Evolutionary conservation across 768 basidiomycete species (phyloP).

Genomic region (Tulasnella sp.): DNA sequence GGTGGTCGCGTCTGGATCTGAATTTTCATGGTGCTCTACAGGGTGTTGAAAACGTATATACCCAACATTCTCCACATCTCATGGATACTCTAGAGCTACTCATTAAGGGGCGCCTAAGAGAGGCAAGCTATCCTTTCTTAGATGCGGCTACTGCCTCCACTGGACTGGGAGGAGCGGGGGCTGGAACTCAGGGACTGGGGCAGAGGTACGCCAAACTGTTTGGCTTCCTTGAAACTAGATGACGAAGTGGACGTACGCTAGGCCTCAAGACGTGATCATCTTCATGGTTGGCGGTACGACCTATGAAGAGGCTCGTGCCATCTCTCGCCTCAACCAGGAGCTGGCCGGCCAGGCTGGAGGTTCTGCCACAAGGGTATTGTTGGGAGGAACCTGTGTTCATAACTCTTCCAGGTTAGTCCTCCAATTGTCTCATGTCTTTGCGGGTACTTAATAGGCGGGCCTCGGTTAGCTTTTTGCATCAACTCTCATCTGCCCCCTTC

Average conservation of each 20-base stretch:
- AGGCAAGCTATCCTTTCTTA: conserved; percentile 86
- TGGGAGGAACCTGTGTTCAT: conserved; percentile 93
- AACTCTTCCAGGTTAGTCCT: conserved; percentile 78
- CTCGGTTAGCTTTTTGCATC: conserved; percentile 27
- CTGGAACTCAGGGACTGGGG: background rate
- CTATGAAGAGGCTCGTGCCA: conserved; percentile 86
- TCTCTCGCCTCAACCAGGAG: conserved; percentile 85
- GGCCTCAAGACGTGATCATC: conserved; percentile 92
- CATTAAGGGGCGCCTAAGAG: conserved; percentile 78
- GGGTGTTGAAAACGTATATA: conserved; percentile 99
- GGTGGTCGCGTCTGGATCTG: conserved; percentile 22
- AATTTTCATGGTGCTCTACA: conserved; percentile 36
- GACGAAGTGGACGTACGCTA: conserved; percentile 37
- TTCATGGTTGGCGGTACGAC: conserved; percentile 97
- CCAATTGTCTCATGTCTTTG: background rate
- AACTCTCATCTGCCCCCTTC: conserved; percentile 41
- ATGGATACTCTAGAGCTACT: conserved; percentile 88
- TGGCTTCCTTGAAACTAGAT: background rate
- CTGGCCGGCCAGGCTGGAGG: conserved; percentile 40
- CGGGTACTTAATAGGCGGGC: background rate
- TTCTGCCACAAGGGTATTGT: conserved; percentile 69
- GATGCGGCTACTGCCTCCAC: conserved; percentile 36
- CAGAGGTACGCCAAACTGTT: conserved; percentile 7
- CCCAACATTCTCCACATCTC: conserved; percentile 91
- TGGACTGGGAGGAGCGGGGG: conserved; percentile 25